These are phyloP conservation scores for Alternaria viburni DNA, from an alignment of 2,329 filamentous ascomycete species.

Conservation along the genomic window DNA sequence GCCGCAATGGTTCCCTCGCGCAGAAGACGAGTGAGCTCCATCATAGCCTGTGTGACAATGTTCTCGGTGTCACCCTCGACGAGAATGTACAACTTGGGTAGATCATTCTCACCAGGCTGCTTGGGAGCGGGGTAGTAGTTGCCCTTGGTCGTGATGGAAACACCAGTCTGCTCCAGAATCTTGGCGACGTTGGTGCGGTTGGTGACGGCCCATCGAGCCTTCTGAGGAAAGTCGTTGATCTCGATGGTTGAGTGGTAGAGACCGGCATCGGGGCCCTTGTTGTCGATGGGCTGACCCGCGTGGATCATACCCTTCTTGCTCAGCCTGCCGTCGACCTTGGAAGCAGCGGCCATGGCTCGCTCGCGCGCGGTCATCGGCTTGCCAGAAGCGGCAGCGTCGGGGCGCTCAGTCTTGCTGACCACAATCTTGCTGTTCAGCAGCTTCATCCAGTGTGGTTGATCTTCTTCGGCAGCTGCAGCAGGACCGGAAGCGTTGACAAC, in stretches of 20 bases:
- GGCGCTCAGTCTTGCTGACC: slow-evolving; percentile 72
- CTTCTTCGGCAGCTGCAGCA: slow-evolving; percentile 22
- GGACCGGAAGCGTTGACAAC: slow-evolving; percentile 38
- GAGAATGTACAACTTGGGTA: slow-evolving; percentile 96
- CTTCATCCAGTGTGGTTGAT: slow-evolving; percentile 40
- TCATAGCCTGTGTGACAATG: slow-evolving; percentile 87
- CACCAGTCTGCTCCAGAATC: slow-evolving; percentile 92
- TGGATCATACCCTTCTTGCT: slow-evolving; percentile 89
- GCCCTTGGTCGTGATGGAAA: slow-evolving; percentile 96
- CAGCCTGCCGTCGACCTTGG: slow-evolving; percentile 87
- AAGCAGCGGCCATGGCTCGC: slow-evolving; percentile 88
- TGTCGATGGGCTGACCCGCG: slow-evolving; percentile 93
- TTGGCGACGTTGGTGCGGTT: slow-evolving; percentile 98
- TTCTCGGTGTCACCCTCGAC: slow-evolving; percentile 97
- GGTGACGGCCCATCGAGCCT: slow-evolving; percentile 97
- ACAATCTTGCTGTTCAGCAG: slow-evolving; percentile 71
- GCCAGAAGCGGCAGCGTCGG: slow-evolving; percentile 54
- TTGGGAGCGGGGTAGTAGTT: slow-evolving; percentile 86
- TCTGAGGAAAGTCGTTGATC: slow-evolving; percentile 99
- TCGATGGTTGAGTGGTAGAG: slow-evolving; percentile 96
- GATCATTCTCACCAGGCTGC: slow-evolving; percentile 71
- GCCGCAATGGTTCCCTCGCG: slow-evolving; percentile 91
- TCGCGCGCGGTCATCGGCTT: slow-evolving; percentile 69
- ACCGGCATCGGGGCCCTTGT: slow-evolving; percentile 96
- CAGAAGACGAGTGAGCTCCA: slow-evolving; percentile 84